Evolutionary conservation across 2,329 filamentous ascomycete genomes (phyloP).

Genomic region (Cordyceps fumosorosea): DNA sequence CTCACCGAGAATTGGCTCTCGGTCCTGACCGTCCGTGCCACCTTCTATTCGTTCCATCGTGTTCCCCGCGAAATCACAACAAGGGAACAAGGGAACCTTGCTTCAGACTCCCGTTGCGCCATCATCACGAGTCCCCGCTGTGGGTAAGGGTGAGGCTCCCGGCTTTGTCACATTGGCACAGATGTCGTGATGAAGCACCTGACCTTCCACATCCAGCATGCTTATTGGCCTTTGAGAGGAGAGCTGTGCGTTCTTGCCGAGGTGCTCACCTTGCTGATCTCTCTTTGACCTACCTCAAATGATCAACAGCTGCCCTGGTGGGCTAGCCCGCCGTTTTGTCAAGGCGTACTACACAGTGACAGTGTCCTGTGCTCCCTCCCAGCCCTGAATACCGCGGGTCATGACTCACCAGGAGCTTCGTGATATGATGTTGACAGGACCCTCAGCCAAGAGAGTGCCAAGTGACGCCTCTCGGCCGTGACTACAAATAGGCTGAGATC

Average conservation of each 20-base stretch:
- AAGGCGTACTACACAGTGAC: background rate
- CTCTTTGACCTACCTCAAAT: background rate
- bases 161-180: background rate
- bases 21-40: background rate
- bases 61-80: background rate
- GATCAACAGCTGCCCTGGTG: conserved; percentile 3
- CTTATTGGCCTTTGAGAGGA: background rate
- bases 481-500: conserved; percentile 3
- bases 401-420: background rate
- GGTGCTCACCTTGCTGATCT: background rate
- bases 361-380: background rate
- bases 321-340: background rate
- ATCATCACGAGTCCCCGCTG: background rate
- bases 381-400: background rate
- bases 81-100: too few species aligned
- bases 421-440: background rate
- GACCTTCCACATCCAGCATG: background rate
- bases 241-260: background rate
- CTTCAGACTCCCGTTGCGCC: background rate
- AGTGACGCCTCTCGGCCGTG: background rate
- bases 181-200: background rate
- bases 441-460: background rate
- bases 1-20: background rate
- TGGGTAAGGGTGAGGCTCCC: background rate
- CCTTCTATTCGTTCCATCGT: background rate